A percentile compares a stretch with the other conserved stretches of the same genome.
These are phyloP conservation scores for Diplodia seriata DNA, from an alignment of 2,329 filamentous ascomycete species.

Conservation along the genomic window DNA sequence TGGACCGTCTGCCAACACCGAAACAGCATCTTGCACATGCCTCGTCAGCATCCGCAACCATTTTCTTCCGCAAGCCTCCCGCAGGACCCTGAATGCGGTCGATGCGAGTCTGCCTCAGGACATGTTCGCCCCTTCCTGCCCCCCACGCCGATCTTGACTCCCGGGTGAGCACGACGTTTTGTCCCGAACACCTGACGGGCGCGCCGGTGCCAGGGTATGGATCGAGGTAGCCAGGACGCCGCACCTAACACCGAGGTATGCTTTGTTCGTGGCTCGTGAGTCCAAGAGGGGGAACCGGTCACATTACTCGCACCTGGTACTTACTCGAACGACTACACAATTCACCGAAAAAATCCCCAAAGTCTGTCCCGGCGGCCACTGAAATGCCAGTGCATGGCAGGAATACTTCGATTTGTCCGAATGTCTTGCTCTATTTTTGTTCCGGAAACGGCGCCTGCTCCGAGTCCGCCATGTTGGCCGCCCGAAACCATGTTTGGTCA, in stretches of 20 bases:
- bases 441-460: background rate
- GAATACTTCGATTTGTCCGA: background rate
- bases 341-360: background rate
- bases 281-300: background rate
- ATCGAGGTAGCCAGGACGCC: background rate
- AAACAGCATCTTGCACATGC: conserved; percentile 9
- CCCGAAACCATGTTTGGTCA: background rate
- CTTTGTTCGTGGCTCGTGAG: background rate
- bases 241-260: background rate
- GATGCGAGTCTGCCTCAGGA: background rate
- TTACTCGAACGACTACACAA: background rate
- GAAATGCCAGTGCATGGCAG: background rate
- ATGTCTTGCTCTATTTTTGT: conserved; percentile 25
- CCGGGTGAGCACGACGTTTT: conserved; percentile 6
- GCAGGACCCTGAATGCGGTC: conserved; percentile 3
- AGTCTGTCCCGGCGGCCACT: background rate
- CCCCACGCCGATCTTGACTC: conserved; percentile 2
- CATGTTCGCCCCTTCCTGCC: background rate
- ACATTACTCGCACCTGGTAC: background rate
- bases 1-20: conserved; percentile 2
- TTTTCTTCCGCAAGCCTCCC: conserved; percentile 23
- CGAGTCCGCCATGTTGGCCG: background rate
- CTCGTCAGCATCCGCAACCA: conserved; percentile 3
- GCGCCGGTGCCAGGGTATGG: background rate
- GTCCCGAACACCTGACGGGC: conserved; percentile 14